These are phyloP conservation scores for Zasmidium angulare DNA, from an alignment of 2,329 filamentous ascomycete genomes.

Conservation along the genomic window DNA sequence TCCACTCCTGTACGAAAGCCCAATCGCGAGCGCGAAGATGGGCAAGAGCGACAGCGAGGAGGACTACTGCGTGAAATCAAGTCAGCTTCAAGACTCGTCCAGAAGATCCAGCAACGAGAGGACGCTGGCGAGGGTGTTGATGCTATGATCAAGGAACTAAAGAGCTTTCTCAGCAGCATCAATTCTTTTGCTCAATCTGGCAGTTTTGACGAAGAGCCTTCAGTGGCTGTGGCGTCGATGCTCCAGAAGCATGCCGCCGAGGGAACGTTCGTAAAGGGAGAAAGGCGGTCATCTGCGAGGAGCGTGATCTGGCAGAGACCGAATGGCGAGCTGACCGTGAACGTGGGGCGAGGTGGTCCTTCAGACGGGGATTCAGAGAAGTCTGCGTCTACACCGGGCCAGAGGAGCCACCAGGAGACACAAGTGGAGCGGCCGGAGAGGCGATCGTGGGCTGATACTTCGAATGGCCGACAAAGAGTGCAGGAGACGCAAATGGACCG, in stretches of 20 bases:
- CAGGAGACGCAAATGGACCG: background rate
- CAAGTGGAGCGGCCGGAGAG: background rate
- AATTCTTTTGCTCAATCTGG: slow-evolving; percentile 17
- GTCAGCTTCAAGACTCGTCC: slow-evolving; percentile 18
- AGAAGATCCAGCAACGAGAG: slow-evolving; percentile 19
- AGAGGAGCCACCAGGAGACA: background rate
- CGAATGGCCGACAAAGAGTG: no score
- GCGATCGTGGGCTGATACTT: no score
- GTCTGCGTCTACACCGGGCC: background rate
- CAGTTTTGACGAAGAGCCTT: slow-evolving; percentile 17
- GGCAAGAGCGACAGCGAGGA: background rate
- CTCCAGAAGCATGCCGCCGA: slow-evolving; percentile 18
- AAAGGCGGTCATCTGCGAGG: slow-evolving; percentile 7
- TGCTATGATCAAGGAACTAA: slow-evolving; percentile 15
- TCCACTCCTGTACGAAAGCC: background rate
- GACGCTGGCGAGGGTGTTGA: slow-evolving; percentile 16
- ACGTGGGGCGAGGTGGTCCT: slow-evolving; percentile 3
- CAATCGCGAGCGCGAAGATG: background rate
- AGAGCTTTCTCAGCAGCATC: slow-evolving; percentile 10
- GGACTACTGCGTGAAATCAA: slow-evolving; percentile 16
- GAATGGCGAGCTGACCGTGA: slow-evolving; percentile 15
- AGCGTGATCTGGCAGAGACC: slow-evolving; percentile 17
- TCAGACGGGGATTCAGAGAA: background rate
- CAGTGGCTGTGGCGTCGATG: slow-evolving; percentile 18
- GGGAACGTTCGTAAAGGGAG: slow-evolving; percentile 17